phyloP scores from a whole-genome alignment of 768 basidiomycete genomes.

The Rhodotorula kratochvilovae region DNA sequence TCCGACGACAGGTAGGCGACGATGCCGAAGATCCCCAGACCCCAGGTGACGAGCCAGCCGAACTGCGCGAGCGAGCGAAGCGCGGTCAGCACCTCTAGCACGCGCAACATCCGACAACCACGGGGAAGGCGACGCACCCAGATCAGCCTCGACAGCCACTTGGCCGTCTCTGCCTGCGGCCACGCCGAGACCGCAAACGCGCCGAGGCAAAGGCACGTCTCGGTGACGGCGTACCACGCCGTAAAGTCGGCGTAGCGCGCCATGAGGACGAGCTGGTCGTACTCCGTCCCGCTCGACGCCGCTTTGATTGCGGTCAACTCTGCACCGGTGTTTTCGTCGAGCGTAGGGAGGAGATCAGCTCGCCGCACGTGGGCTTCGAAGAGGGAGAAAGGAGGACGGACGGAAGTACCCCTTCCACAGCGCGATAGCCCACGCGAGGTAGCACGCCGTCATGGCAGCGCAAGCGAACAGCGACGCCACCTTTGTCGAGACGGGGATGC shows the following conservation, averaged over 20 bases:
- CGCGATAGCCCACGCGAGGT: background rate
- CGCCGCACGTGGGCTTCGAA: background rate
- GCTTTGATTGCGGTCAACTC: background rate
- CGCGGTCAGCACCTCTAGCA: background rate
- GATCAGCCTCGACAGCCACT: conserved; percentile 6
- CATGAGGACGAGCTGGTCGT: conserved; percentile 9
- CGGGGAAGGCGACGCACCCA: conserved; percentile 6
- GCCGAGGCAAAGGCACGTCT: background rate
- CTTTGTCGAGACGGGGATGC: background rate
- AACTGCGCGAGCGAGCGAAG: background rate
- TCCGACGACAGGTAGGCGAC: conserved; percentile 1
- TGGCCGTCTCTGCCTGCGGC: conserved; percentile 15
- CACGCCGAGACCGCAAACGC: conserved; percentile 6
- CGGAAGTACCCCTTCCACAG: background rate
- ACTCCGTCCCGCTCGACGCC: background rate
- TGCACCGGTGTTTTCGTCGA: too few species aligned
- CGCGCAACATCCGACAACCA: too few species aligned
- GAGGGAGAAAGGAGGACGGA: background rate
- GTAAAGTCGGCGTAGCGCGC: background rate
- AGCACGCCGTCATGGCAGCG: background rate
- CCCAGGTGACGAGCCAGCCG: conserved; percentile 19
- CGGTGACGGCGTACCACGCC: conserved; percentile 5
- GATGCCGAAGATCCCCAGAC: conserved; percentile 15
- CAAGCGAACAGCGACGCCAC: background rate
- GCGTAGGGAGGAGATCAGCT: background rate